These are phyloP conservation scores for Cichorium intybus DNA, from an alignment of 140 eudicot species.

Conservation along the genomic window DNA sequence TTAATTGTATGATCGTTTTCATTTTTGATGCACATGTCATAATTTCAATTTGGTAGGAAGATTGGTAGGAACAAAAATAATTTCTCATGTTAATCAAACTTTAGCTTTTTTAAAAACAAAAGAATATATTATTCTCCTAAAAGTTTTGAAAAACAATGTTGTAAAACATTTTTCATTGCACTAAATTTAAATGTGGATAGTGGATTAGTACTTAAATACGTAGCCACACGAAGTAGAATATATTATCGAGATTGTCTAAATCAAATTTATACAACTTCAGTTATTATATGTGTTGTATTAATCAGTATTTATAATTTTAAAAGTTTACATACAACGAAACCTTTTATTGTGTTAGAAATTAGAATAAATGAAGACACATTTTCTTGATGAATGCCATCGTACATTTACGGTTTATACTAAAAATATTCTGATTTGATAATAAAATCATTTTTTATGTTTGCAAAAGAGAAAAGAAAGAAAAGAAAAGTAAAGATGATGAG, in stretches of 20 bases:
- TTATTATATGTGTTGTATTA: background rate
- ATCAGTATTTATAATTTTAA: background rate
- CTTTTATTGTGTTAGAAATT: background rate
- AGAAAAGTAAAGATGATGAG: slow-evolving; percentile 19
- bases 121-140: background rate
- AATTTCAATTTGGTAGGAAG: too few species aligned
- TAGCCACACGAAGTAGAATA: background rate
- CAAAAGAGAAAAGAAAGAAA: background rate
- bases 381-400: background rate
- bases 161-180: background rate
- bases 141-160: background rate
- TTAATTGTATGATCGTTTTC: too few species aligned
- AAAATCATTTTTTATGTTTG: background rate
- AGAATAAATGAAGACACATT: background rate
- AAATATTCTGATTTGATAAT: background rate
- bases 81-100: too few species aligned
- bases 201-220: background rate
- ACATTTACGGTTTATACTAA: background rate
- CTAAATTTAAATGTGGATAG: background rate
- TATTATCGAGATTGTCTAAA: too few species aligned
- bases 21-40: too few species aligned
- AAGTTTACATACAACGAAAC: too few species aligned
- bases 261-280: background rate
- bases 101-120: background rate
- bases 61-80: too few species aligned